Evolutionary conservation across 2,329 filamentous ascomycete species (phyloP).

Genomic region (Didymella sp.): DNA sequence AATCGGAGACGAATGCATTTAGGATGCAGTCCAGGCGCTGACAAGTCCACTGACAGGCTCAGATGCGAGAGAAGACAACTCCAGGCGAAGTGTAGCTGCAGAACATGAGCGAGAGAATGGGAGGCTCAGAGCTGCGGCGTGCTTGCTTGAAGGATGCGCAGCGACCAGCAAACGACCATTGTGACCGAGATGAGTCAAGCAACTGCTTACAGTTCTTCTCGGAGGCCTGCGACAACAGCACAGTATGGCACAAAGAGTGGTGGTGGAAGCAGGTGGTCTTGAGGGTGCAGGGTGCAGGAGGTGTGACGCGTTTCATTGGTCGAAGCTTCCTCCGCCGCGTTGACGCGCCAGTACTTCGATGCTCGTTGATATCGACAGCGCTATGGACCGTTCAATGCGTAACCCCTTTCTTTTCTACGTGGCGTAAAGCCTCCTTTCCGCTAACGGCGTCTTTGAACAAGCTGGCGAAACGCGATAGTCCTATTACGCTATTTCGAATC

Average conservation of each 20-base stretch:
- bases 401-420: conserved; percentile 15
- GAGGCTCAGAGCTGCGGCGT: not conserved
- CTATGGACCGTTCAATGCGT: conserved; percentile 25
- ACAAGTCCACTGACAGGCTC: not conserved
- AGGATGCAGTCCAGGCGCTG: no score
- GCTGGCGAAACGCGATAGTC: not conserved
- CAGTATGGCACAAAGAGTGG: not conserved
- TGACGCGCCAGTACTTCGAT: conserved; percentile 1
- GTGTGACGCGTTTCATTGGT: conserved; percentile 10
- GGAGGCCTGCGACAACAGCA: not conserved
- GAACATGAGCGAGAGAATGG: not conserved
- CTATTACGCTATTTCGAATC: not conserved
- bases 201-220: not conserved
- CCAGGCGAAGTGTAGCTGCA: not conserved
- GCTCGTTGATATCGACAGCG: conserved; percentile 14
- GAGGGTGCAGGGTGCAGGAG: not conserved
- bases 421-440: not conserved
- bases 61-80: not conserved
- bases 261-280: conserved; percentile 1
- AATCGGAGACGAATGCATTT: not conserved
- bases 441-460: not conserved
- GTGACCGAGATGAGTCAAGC: not conserved
- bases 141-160: not conserved
- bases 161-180: conserved; percentile 3
- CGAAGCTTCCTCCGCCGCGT: conserved; percentile 6